Conservation (phyloP, 768 basidiomycete genomes). For the Rhizopogon sp. region DNA sequence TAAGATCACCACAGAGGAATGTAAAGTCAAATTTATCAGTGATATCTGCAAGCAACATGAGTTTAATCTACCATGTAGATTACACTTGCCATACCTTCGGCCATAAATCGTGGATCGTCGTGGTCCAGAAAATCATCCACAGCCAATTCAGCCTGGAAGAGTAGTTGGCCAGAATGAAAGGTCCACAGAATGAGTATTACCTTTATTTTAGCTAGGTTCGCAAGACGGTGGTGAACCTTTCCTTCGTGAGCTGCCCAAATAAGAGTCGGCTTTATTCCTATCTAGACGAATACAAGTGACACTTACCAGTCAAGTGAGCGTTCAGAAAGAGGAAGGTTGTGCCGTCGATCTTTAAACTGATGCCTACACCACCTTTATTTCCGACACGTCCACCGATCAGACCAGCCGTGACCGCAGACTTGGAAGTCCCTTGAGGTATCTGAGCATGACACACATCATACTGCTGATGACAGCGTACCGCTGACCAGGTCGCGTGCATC, state of each 20-base stretch:
- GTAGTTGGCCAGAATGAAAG: not conserved
- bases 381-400: slow-evolving; percentile 88
- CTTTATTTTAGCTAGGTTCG: slow-evolving; percentile 89
- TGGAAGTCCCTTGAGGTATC: slow-evolving; percentile 49
- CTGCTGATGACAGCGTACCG: slow-evolving; percentile 34
- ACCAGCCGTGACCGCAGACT: slow-evolving; percentile 82
- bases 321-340: slow-evolving; percentile 86
- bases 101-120: slow-evolving; percentile 57
- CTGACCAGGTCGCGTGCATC: slow-evolving; percentile 60
- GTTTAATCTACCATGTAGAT: slow-evolving; percentile 3
- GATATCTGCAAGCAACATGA: slow-evolving; percentile 41
- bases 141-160: slow-evolving; percentile 57
- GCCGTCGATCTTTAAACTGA: slow-evolving; percentile 79
- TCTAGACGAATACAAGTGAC: not conserved
- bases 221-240: slow-evolving; percentile 70
- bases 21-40: slow-evolving; percentile 88
- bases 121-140: slow-evolving; percentile 72
- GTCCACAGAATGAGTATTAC: slow-evolving; percentile 25
- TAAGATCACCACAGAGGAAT: slow-evolving; percentile 88
- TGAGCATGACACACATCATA: not conserved
- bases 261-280: not conserved
- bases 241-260: slow-evolving; percentile 62
- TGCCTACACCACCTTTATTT: slow-evolving; percentile 92
- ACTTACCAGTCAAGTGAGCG: slow-evolving; percentile 79
- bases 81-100: slow-evolving; percentile 53